phyloP scores from a whole-genome alignment of 1,139 yeast genomes.

The Meyerozyma athensensis region DNA sequence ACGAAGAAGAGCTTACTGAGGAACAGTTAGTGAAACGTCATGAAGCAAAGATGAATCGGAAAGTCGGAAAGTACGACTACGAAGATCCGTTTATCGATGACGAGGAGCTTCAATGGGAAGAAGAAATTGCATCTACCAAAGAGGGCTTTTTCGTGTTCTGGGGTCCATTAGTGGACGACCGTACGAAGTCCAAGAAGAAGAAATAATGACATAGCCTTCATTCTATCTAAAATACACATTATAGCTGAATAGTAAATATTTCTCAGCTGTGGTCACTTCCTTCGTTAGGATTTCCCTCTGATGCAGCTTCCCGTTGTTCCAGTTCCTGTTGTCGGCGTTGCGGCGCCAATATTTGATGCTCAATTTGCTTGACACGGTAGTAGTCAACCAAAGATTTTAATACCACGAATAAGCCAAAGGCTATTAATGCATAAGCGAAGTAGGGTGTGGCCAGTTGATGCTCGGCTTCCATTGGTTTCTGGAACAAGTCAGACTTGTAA shows the following conservation, averaged over 20 bases:
- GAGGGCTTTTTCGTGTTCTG: slow-evolving; percentile 96
- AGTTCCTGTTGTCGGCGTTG: slow-evolving; percentile 7
- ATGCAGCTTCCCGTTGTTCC: not conserved
- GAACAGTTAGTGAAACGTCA: slow-evolving; percentile 44
- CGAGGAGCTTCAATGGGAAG: slow-evolving; percentile 87
- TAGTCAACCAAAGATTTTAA: slow-evolving; percentile 68
- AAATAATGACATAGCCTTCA: not conserved
- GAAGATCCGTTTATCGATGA: slow-evolving; percentile 98
- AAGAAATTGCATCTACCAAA: slow-evolving; percentile 84
- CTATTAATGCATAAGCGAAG: slow-evolving; percentile 55
- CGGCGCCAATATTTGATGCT: slow-evolving; percentile 54
- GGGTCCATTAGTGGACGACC: slow-evolving; percentile 83
- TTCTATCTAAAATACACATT: not conserved
- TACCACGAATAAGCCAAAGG: slow-evolving; percentile 64
- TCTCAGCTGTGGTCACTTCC: not conserved
- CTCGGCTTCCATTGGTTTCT: slow-evolving; percentile 14
- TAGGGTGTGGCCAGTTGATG: slow-evolving; percentile 30
- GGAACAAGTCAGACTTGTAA: slow-evolving; percentile 35
- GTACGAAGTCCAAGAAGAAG: slow-evolving; percentile 18
- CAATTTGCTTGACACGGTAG: slow-evolving; percentile 72
- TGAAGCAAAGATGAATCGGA: slow-evolving; percentile 51
- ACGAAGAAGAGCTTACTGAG: slow-evolving; percentile 39
- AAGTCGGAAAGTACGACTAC: slow-evolving; percentile 84
- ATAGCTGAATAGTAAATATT: not conserved
- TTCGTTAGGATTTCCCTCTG: not conserved